Evolutionary conservation across 306 rosid species (phyloP).

Genomic region (Inga oerstediana): DNA sequence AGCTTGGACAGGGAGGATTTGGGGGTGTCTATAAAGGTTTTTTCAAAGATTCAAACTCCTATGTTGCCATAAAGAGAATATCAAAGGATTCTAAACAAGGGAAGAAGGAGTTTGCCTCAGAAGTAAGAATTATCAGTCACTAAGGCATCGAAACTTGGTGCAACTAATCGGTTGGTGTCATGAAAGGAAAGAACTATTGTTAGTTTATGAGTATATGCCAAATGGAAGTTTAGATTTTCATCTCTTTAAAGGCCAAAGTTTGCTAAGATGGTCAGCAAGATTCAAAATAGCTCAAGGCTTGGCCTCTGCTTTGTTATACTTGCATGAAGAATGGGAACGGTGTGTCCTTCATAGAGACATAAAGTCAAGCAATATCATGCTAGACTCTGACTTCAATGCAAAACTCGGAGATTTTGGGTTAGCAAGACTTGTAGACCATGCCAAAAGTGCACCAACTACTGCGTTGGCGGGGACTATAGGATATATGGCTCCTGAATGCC

Average conservation of each 20-base stretch:
- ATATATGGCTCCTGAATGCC: neutral
- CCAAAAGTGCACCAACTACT: neutral
- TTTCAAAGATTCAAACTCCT: neutral
- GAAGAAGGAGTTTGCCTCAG: neutral
- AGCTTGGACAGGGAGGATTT: too few species aligned
- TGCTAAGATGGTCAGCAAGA: conserved; percentile 22
- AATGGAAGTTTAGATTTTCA: conserved; percentile 11
- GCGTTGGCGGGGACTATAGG: neutral
- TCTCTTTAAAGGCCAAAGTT: neutral
- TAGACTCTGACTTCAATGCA: conserved; percentile 31
- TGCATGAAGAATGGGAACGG: neutral
- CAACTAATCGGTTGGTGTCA: conserved; percentile 40
- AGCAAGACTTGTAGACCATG: conserved; percentile 14
- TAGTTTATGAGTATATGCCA: conserved; percentile 31
- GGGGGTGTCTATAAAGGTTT: neutral
- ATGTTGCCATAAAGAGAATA: neutral
- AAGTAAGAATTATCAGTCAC: neutral
- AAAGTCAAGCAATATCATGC: conserved; percentile 38
- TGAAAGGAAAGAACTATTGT: conserved; percentile 6
- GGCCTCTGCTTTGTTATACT: neutral
- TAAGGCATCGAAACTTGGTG: conserved; percentile 32
- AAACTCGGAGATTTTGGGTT: conserved; percentile 40
- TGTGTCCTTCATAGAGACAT: neutral
- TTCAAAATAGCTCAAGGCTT: conserved; percentile 14
- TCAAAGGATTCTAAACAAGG: neutral